Conservation (phyloP, 768 basidiomycete genomes). For the Russula lepida region DNA sequence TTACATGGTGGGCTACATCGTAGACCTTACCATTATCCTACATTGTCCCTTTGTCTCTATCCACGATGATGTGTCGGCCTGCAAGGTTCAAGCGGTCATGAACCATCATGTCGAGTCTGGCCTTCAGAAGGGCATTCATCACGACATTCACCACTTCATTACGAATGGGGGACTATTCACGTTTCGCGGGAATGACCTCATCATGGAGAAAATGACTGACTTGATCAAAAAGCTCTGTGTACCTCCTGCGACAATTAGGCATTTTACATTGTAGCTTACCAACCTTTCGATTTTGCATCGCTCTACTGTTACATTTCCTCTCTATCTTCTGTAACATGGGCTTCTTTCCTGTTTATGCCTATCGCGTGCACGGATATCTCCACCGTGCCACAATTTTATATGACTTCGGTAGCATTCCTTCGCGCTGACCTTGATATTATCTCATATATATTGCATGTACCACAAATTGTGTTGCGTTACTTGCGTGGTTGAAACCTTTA, state of each 20-base stretch:
- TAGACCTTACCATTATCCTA: background rate
- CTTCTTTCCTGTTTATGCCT: no score
- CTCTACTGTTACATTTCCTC: no score
- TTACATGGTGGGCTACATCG: conserved; percentile 10
- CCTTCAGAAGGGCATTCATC: background rate
- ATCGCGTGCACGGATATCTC: no score
- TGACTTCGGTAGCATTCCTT: no score
- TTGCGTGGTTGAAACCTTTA: no score
- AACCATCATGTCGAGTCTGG: background rate
- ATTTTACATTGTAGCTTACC: no score
- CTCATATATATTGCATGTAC: no score
- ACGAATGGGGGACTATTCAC: background rate
- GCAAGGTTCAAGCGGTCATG: background rate
- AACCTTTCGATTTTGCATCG: no score
- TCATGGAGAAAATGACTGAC: conserved; percentile 9
- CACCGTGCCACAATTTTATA: no score
- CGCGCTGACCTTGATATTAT: no score
- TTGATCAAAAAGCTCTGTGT: conserved; percentile 5
- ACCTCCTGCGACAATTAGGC: background rate
- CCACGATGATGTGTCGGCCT: background rate
- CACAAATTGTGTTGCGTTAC: no score
- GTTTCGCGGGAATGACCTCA: background rate
- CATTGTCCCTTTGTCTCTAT: background rate
- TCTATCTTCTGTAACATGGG: no score
- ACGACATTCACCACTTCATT: background rate